Conservation (phyloP, 2,329 filamentous ascomycete species). For the Trichoderma cornu-damae region DNA sequence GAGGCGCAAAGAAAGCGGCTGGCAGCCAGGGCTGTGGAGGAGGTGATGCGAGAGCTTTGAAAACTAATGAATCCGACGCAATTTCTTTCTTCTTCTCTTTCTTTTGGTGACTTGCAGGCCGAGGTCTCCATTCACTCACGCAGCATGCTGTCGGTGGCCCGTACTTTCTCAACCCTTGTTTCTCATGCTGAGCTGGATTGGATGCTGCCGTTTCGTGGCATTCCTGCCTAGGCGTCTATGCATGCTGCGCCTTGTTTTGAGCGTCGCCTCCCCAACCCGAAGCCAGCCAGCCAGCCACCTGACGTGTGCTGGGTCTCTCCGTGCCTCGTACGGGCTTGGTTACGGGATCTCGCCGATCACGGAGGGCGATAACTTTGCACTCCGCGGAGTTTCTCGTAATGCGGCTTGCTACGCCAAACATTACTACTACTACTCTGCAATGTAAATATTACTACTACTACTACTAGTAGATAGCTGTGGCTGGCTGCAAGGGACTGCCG, state of each 20-base stretch:
- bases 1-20: constrained; percentile 57
- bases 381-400: background rate
- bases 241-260: background rate
- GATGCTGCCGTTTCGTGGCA: background rate
- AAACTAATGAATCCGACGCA: too few species aligned
- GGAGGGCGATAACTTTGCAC: background rate
- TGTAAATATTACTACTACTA: background rate
- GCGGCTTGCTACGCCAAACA: background rate
- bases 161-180: background rate
- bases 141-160: background rate
- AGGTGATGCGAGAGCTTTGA: constrained; percentile 58
- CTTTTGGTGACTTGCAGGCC: background rate
- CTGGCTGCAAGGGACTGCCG: background rate
- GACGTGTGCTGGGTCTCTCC: background rate
- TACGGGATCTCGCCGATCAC: background rate
- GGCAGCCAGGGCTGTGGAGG: constrained; percentile 56
- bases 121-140: background rate
- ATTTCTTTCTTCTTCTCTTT: background rate
- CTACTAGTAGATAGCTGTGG: background rate
- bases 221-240: background rate
- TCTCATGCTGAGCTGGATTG: background rate
- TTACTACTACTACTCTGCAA: background rate
- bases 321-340: background rate
- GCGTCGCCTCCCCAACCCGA: too few species aligned
- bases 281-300: background rate